Evolutionary conservation across 768 basidiomycete genomes (phyloP).

Genomic region (Suillus hirtellus): DNA sequence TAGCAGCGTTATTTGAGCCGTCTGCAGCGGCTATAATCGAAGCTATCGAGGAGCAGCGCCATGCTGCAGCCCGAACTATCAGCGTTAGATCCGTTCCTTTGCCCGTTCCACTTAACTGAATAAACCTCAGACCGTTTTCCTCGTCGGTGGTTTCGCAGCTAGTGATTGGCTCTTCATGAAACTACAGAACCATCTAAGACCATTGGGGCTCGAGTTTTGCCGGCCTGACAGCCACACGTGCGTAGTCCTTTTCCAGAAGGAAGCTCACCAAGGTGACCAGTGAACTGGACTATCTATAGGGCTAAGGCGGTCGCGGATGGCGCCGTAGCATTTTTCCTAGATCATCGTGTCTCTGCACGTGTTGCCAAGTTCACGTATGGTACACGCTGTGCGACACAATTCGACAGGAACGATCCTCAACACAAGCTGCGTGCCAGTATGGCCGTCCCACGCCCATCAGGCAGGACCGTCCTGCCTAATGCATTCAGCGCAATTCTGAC

Average conservation of each 20-base stretch:
- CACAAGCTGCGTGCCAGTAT: conserved; percentile 30
- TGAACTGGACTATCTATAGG: conserved; percentile 21
- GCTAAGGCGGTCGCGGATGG: conserved; percentile 50
- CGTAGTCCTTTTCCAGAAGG: conserved; percentile 10
- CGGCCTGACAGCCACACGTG: conserved; percentile 56
- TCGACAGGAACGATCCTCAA: conserved; percentile 30
- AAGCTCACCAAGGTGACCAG: neutral
- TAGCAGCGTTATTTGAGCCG: conserved; percentile 33
- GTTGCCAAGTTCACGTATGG: conserved; percentile 43
- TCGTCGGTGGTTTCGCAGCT: conserved; percentile 48
- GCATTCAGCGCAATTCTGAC: conserved; percentile 33
- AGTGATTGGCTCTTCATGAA: conserved; percentile 43
- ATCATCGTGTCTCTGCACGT: conserved; percentile 41
- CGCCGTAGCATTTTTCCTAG: conserved; percentile 43
- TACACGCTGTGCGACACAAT: conserved; percentile 29
- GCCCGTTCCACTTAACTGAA: conserved; percentile 13
- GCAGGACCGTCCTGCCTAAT: conserved; percentile 33
- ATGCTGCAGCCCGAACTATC: conserved; percentile 22
- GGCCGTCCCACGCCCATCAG: conserved; percentile 33
- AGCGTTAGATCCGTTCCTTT: conserved; percentile 17
- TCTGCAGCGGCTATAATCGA: conserved; percentile 23
- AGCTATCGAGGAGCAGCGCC: conserved; percentile 26
- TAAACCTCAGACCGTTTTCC: conserved; percentile 34
- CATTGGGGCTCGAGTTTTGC: conserved; percentile 40
- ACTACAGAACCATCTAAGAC: conserved; percentile 33